phyloP scores from a whole-genome alignment of 352 stramenopile genomes.

The Thalassiosira exigua region DNA sequence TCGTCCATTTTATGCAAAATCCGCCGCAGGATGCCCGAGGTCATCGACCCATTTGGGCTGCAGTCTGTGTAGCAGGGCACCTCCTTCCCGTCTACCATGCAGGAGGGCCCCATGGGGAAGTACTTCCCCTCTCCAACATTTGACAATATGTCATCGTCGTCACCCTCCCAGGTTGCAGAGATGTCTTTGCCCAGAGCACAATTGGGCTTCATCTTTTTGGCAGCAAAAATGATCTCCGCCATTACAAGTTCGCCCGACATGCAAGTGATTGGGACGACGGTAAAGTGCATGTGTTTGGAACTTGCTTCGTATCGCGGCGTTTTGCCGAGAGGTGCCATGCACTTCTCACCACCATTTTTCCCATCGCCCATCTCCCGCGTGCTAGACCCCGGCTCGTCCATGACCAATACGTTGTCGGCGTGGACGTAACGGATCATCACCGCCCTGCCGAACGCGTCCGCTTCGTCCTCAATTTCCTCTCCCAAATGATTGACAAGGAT shows the following conservation, averaged over 20 bases:
- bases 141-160: neutral
- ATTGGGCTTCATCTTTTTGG: conserved; percentile 4
- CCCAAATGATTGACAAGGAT: neutral
- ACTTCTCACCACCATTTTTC: neutral
- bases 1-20: conserved; percentile 6
- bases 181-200: conserved; percentile 2
- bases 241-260: neutral
- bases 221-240: conserved; percentile 10
- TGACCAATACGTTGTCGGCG: neutral
- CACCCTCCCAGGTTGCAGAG: neutral
- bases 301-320: neutral
- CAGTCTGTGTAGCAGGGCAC: neutral
- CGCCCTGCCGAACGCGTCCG: conserved; percentile 1
- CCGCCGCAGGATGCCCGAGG: conserved; percentile 1
- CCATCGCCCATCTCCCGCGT: conserved; percentile 5
- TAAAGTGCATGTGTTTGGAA: neutral
- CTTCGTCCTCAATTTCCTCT: conserved; percentile 6
- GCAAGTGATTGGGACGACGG: neutral
- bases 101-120: neutral
- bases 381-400: neutral
- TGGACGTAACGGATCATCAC: conserved; percentile 2
- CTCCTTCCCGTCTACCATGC: conserved; percentile 5
- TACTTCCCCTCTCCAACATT: neutral
- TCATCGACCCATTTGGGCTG: conserved; percentile 14
- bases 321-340: neutral